These are phyloP conservation scores for Gorgonomyces haynaldii DNA, from an alignment of 192 early-diverging fungal species.

Conservation along the genomic window DNA sequence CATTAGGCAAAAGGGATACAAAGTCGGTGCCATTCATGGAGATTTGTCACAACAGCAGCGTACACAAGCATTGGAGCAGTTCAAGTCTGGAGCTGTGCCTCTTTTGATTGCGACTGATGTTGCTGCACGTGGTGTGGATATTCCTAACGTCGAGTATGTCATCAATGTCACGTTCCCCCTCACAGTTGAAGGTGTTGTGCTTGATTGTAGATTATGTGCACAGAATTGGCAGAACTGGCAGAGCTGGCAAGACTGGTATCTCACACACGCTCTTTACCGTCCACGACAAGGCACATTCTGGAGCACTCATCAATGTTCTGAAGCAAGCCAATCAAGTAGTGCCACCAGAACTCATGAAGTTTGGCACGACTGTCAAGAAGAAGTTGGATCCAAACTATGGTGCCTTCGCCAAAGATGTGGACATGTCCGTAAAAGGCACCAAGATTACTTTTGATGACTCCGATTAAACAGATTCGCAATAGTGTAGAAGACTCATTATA, in stretches of 20 bases:
- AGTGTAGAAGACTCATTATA: too few relatives aligned
- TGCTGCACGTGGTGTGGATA: conserved; percentile 30
- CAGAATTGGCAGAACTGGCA: conserved; percentile 91
- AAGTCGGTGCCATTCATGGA: conserved; percentile 79
- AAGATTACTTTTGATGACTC: conserved; percentile 75
- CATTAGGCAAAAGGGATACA: conserved; percentile 64
- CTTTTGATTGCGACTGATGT: conserved; percentile 77
- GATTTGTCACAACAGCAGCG: conserved; percentile 81
- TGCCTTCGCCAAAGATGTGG: conserved; percentile 88
- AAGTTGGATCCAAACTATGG: conserved; percentile 93
- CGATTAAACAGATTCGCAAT: too few relatives aligned
- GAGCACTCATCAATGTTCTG: conserved; percentile 83
- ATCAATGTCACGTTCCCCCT: conserved; percentile 96
- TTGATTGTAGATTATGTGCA: conserved; percentile 45
- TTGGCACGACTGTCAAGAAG: conserved; percentile 93
- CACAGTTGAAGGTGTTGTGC: conserved; percentile 78
- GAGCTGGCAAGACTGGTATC: conserved; percentile 82
- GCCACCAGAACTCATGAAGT: conserved; percentile 79
- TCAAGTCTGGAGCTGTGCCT: conserved; percentile 69
- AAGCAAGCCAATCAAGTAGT: conserved; percentile 75
- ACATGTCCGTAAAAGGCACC: conserved; percentile 66
- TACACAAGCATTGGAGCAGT: conserved; percentile 61
- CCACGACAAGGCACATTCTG: conserved; percentile 69
- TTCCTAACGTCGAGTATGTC: conserved; percentile 86
- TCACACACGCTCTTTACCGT: conserved; percentile 88